These are phyloP conservation scores for Hemerocallis citrina DNA, from an alignment of 106 monocot species.

Conservation along the genomic window DNA sequence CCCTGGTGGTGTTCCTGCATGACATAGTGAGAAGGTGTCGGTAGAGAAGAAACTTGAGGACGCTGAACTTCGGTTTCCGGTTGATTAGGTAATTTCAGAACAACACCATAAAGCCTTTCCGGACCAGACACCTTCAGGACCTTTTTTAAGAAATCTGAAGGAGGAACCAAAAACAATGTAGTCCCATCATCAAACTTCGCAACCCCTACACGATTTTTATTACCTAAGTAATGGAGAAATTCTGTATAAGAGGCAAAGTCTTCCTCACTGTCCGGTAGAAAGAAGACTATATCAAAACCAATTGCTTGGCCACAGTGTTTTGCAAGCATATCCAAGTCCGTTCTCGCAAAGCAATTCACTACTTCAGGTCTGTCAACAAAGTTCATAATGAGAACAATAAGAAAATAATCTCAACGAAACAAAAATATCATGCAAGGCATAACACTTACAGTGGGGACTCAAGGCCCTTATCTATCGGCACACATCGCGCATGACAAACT, in stretches of 20 bases:
- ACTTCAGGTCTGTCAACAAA: constrained; percentile 39
- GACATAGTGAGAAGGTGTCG: constrained; percentile 15
- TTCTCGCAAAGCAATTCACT: constrained; percentile 88
- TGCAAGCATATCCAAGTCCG: constrained; percentile 82
- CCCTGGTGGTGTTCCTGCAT: constrained; percentile 26
- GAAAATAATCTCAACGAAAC: neutral
- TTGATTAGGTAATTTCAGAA: constrained; percentile 63
- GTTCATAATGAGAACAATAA: constrained; percentile 27
- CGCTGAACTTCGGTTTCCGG: constrained; percentile 8
- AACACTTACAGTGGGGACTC: constrained; percentile 49
- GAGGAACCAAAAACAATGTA: constrained; percentile 93
- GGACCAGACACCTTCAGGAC: constrained; percentile 81
- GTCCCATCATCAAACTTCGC: constrained; percentile 85
- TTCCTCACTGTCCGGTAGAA: constrained; percentile 91
- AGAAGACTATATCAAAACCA: constrained; percentile 91
- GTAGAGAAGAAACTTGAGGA: constrained; percentile 16
- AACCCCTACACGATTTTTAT: constrained; percentile 90
- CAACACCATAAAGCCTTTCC: constrained; percentile 91
- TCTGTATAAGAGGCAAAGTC: constrained; percentile 97
- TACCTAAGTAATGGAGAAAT: constrained; percentile 72
- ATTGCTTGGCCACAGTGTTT: constrained; percentile 71
- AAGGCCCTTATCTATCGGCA: constrained; percentile 72
- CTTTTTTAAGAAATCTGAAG: constrained; percentile 77
- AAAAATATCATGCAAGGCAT: neutral
- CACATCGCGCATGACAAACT: constrained; percentile 87